Percentiles rank a stretch among this genome's conserved stretches.
These are phyloP conservation scores for Yamadazyma nakazawae DNA, from an alignment of 805 yeast species.

Conservation along the genomic window DNA sequence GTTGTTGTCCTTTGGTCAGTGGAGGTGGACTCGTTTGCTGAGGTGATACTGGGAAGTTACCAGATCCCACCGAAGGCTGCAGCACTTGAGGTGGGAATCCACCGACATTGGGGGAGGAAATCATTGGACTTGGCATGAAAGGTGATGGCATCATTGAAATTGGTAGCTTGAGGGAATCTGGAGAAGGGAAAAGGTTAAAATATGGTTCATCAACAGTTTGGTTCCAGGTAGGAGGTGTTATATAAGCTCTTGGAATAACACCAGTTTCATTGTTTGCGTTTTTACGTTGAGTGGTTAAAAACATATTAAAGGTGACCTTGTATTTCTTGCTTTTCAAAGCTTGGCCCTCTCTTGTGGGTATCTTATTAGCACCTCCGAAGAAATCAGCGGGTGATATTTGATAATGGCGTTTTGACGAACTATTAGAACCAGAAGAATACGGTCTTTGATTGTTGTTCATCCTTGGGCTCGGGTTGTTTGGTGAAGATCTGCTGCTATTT, in stretches of 20 bases:
- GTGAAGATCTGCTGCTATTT: slow-evolving; percentile 16
- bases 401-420: slow-evolving; percentile 30
- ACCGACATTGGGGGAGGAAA: slow-evolving; percentile 18
- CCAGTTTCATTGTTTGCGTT: slow-evolving; percentile 20
- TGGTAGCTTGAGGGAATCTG: slow-evolving; percentile 17
- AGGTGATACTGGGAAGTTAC: slow-evolving; percentile 21
- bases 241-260: slow-evolving; percentile 58
- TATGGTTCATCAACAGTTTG: slow-evolving; percentile 56
- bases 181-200: slow-evolving; percentile 48
- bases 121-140: slow-evolving; percentile 31
- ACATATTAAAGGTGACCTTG: slow-evolving; percentile 48
- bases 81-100: slow-evolving; percentile 5
- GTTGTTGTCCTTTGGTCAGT: slow-evolving; percentile 11
- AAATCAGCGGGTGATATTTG: slow-evolving; percentile 41
- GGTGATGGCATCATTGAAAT: slow-evolving; percentile 21
- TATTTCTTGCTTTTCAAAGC: slow-evolving; percentile 35
- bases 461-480: slow-evolving; percentile 34
- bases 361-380: slow-evolving; percentile 37
- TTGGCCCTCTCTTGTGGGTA: slow-evolving; percentile 39
- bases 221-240: slow-evolving; percentile 78
- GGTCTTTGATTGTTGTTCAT: slow-evolving; percentile 28
- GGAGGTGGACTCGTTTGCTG: slow-evolving; percentile 18
- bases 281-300: slow-evolving; percentile 42
- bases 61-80: neutral
- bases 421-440: slow-evolving; percentile 20